Evolutionary conservation across 371 early-diverging fungal species (phyloP), one percentile per base, ranked within the genome.

Genomic region (Mortierella sp.): DNA sequence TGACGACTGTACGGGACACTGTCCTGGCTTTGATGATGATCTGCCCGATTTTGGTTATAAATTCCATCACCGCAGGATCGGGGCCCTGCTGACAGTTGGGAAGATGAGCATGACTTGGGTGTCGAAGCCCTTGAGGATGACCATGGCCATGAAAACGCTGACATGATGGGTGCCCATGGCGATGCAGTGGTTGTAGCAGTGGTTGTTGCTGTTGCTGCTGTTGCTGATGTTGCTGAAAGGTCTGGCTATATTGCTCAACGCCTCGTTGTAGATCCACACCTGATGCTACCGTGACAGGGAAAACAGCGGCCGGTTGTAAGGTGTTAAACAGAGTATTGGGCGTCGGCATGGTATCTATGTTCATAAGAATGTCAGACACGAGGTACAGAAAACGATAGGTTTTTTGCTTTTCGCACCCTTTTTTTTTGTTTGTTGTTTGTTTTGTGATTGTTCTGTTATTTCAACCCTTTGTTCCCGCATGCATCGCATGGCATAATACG

Each of bases 1-100:
- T n/a, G n/a, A 50, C 28, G 21, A 58, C 28, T 24, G 54, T 53
- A 6, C 61, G 50, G 4, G 63, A 54, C 11, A 58, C 57, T 24
- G 73, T 72, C 19, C 73, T 49, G 7, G 73, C 73, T 31, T 72
- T 72, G 50, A 67, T 44, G 51, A 72, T 62, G 24, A 72, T 72
- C 47, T 72, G 73, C n/a, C 73, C 73, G 55, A 72, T 72, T 42
- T 72, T 72, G 52, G 73, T 66, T 34, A 72, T 61, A 34, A 72
- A 72, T 60, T 72, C 73, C 73, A 72, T 72, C 26, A 72, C 73
- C 1, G 49, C 73, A 17, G 73, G 58, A 43, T 72, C 67, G 4
- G 73, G 73, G 12, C 62, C 56, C 28, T 41, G 52, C n/a, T 49
- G 60, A n/a, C 50, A 43, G n/a, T n/a, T n/a, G 11, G 34, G 21